These are phyloP conservation scores for Eucalyptus leucophloia DNA, from an alignment of 345 rosid genomes.

Conservation along the genomic window DNA sequence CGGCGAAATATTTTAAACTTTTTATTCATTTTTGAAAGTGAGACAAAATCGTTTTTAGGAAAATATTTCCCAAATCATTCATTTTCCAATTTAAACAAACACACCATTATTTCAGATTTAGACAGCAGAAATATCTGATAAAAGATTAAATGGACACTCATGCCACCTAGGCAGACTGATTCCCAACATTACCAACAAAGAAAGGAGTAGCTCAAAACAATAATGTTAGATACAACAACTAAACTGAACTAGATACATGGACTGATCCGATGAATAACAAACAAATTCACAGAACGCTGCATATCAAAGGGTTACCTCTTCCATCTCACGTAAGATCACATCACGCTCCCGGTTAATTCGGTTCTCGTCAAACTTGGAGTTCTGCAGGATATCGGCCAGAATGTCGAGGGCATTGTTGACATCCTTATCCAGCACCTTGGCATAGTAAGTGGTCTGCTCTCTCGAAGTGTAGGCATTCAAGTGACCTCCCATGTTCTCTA, in stretches of 20 bases:
- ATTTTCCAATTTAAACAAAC: not conserved
- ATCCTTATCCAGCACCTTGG: constrained; percentile 76
- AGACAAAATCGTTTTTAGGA: not conserved
- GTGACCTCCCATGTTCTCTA: constrained; percentile 96
- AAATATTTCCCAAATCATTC: not conserved
- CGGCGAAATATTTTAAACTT: not conserved
- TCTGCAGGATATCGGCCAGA: constrained; percentile 90
- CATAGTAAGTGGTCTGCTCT: constrained; percentile 94
- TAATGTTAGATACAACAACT: not conserved
- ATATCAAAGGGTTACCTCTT: constrained; percentile 40
- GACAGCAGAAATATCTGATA: not conserved
- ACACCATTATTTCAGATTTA: not conserved
- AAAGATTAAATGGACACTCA: not conserved
- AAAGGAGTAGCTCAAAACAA: not conserved
- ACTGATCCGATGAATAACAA: not conserved
- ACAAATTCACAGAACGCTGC: not conserved
- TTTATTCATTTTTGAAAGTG: not conserved
- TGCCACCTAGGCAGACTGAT: not conserved
- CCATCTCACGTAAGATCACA: constrained; percentile 74
- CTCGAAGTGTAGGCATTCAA: constrained; percentile 90
- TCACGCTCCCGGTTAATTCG: constrained; percentile 63
- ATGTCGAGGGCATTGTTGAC: constrained; percentile 54
- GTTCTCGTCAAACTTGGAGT: constrained; percentile 59
- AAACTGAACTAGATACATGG: not conserved
- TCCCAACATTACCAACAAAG: not conserved